phyloP scores from a whole-genome alignment of 169 alveolate genomes.

The Cryptosporidium muris region DNA sequence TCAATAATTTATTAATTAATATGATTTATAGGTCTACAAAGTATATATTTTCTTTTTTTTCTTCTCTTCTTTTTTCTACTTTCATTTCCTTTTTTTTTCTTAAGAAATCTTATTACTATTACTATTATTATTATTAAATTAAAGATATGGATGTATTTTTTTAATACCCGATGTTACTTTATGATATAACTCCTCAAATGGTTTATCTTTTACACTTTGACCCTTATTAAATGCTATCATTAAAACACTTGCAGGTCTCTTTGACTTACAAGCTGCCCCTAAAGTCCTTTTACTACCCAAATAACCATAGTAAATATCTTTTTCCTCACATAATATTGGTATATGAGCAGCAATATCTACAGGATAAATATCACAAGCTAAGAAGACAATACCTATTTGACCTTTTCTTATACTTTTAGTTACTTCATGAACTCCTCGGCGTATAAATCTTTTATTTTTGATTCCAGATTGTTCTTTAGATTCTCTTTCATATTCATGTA shows the following conservation, averaged over 20 bases:
- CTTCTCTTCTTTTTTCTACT: no score
- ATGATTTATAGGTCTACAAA: no score
- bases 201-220: constrained; percentile 32
- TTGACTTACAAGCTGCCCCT: constrained; percentile 93
- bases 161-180: constrained; percentile 48
- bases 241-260: constrained; percentile 94
- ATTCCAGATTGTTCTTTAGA: constrained; percentile 24
- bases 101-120: not conserved
- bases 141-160: constrained; percentile 61
- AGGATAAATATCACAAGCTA: constrained; percentile 96
- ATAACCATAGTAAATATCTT: constrained; percentile 90
- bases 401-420: constrained; percentile 93
- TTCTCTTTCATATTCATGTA: constrained; percentile 78
- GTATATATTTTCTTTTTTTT: no score
- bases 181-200: constrained; percentile 44
- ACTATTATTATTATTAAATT: constrained; percentile 1
- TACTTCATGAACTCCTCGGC: constrained; percentile 96
- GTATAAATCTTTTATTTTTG: constrained; percentile 77
- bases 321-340: constrained; percentile 94
- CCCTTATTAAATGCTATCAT: constrained; percentile 75
- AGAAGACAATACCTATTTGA: constrained; percentile 86
- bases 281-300: constrained; percentile 89
- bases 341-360: constrained; percentile 94
- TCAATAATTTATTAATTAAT: no score
- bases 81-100: no score